Evolutionary conservation across 2,329 filamentous ascomycete species (phyloP), one percentile per base, ranked within the genome.

Genomic region (Aspergillus brunneoviolaceus): DNA sequence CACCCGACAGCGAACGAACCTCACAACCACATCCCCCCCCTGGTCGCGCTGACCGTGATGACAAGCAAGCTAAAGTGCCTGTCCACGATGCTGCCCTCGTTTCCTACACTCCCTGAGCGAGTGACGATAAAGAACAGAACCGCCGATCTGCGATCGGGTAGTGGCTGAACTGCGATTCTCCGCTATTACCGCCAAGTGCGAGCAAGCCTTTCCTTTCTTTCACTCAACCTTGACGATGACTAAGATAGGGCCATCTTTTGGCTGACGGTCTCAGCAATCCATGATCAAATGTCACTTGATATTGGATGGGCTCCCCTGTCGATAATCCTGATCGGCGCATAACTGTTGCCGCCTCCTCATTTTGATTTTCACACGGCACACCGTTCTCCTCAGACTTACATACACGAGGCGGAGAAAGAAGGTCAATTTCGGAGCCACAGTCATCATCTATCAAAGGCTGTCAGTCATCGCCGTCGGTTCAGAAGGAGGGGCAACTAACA

Each of bases 121-220:
- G 58, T 65, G 63, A 62, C 39, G 57, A 63, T 66, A 65, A 59
- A 65, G 60, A 63, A 63, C 59, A 65, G 60, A 63, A 62, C 58
- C 60, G 62, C 60, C 59, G 62, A 64, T 64, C 60, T 58, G 55
- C 53, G 57, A 60, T 51, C 59, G 49, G 53, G 53, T 51, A 63
- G 54, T 63, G 61, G 61, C 53, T 55, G 51, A 55, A 25, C 50
- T 51, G 39, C 39, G 52, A 31, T 54, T 47, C 50, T 54, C 51
- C 52, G 45, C 45, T 55, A 47, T 39, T 49, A 49, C 35, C 42
- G 47, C 51, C 53, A 52, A 47, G 51, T 47, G 53, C 49, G 49
- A 56, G 58, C 39, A 45, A 45, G 39, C 33, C 33, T 35, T 35
- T 16, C 33, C 5, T 35, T 35, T 16, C 14, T 16, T 16, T 16